Evolutionary conservation across 306 rosid genomes (phyloP), one percentile per base, ranked within the genome.

Genomic region (Cucurbita argyrosperma): DNA sequence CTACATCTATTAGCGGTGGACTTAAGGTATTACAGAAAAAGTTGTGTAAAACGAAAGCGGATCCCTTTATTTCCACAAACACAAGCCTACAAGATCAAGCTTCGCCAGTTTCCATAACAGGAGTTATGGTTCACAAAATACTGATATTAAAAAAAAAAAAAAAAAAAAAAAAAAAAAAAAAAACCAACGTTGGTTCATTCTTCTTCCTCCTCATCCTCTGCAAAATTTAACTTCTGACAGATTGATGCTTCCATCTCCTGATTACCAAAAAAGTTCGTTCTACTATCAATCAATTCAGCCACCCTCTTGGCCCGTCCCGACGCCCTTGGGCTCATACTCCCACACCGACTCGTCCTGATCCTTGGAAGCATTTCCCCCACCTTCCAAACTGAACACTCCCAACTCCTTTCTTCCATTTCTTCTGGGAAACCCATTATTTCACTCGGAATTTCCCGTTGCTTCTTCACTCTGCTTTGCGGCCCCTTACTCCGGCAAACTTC

Each of bases 261-360:
- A 19, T 80, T 77, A 45, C 26, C 77, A 42, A 57, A 74, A 46
- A 90, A 89, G 59, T 57, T 85, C 7, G 90, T 74, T 49, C 55
- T 85, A 55, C 82, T 85, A 13, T 89, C 92, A 15, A 51, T 70
- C 83, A 94, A 79, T 23, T 87, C 88, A 6, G 92, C 82, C 72
- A 85, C 92, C 74, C 90, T 84, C 54, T 94, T 90, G 0, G 92
- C 97, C 23, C 94, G 90, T 18, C 98, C 98, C 0, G 97, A 94
- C 7, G 88, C 95, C 82, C 97, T 85, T 30, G 96, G 92, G 40
- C 92, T 89, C 66, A 80, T 7, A 47, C 12, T 49, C 42, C 8
- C 56, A 23, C 57, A 68, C 4, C 74, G 74, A 68, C 21, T 68
- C 13, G 85, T 85, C 71, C 79, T 87, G 63, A 94, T 89, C 84